A percentile compares a stretch with the other conserved stretches of the same genome.
phyloP scores from a whole-genome alignment of 1,139 yeast species.

The Williopsis jadinii region DNA sequence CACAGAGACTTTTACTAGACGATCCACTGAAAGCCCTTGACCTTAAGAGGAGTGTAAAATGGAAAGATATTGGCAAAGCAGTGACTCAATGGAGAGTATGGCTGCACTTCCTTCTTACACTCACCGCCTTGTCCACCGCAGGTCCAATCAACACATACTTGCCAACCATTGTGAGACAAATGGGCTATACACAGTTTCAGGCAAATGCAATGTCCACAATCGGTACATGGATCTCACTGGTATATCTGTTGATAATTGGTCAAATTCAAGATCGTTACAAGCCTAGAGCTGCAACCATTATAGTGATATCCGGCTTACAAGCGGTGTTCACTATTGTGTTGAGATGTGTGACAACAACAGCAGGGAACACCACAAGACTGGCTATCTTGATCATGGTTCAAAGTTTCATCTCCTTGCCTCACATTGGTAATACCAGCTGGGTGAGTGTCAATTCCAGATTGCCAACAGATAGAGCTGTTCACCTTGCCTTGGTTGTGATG shows the following conservation, averaged over 20 bases:
- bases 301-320: neutral
- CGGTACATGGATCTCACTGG: slow-evolving; percentile 1
- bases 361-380: neutral
- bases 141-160: slow-evolving; percentile 4
- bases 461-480: neutral
- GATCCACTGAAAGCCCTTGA: neutral
- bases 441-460: neutral
- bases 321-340: neutral
- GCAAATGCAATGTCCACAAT: slow-evolving; percentile 6
- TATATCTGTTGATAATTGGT: neutral
- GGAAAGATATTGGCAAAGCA: neutral
- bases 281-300: neutral
- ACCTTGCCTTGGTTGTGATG: neutral
- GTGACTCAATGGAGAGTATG: slow-evolving; percentile 4
- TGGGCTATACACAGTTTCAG: slow-evolving; percentile 2
- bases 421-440: neutral
- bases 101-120: slow-evolving; percentile 4
- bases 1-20: neutral
- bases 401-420: neutral
- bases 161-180: slow-evolving; percentile 3
- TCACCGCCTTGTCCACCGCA: slow-evolving; percentile 2
- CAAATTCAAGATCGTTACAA: neutral
- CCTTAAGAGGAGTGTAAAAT: neutral
- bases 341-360: neutral
- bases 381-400: neutral